Conservation (phyloP, 192 early-diverging fungal genomes). For the Coemansia sp. region DNA sequence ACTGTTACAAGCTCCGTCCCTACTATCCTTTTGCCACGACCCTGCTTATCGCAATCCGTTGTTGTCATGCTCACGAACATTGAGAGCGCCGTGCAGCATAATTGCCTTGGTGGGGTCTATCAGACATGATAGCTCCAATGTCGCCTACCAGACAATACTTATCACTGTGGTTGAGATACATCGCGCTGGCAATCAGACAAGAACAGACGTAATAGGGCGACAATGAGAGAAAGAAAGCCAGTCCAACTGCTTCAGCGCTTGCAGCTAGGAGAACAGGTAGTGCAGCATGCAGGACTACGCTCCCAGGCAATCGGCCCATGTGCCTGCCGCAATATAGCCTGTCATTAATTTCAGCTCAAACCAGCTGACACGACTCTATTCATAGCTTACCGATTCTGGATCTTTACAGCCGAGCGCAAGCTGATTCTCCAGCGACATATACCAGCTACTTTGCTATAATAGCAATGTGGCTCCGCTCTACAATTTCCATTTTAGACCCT, state of each 20-base stretch:
- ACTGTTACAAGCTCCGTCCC: too few relatives aligned
- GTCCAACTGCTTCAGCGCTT: neutral
- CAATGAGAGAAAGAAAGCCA: neutral
- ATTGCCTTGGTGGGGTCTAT: neutral
- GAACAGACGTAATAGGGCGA: neutral
- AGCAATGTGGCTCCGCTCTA: neutral
- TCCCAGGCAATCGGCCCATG: too few relatives aligned
- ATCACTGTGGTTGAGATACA: neutral
- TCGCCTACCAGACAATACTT: neutral
- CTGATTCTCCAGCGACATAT: neutral
- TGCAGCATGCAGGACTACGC: too few relatives aligned
- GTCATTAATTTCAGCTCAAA: neutral
- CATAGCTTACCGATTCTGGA: neutral
- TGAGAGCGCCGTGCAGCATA: neutral
- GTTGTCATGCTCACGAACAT: neutral
- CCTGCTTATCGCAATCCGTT: neutral
- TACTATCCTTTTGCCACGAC: too few relatives aligned
- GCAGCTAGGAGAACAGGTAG: neutral
- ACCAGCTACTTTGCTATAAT: neutral
- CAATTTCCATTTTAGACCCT: neutral
- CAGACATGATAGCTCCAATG: neutral
- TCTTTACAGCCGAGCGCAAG: neutral
- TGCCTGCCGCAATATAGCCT: too few relatives aligned
- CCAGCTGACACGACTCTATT: conserved; percentile 2
- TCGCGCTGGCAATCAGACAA: neutral